Conservation (phyloP, 2,329 filamentous ascomycete genomes). For the Didymella pinodella region DNA sequence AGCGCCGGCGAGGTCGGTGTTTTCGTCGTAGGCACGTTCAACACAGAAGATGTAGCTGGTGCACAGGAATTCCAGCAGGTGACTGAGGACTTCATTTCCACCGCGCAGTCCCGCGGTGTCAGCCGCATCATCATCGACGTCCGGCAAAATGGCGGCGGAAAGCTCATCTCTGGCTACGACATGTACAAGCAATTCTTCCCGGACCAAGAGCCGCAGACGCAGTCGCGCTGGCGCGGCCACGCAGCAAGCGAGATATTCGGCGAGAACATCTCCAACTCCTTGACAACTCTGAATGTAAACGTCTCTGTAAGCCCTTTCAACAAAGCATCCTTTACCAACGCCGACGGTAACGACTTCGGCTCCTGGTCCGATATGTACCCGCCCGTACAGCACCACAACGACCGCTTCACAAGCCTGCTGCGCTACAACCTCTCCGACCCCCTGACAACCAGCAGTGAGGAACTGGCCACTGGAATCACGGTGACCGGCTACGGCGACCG, state of each 20-base stretch:
- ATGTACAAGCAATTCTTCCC: conserved; percentile 65
- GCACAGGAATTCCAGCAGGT: conserved; percentile 49
- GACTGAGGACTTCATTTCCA: conserved; percentile 56
- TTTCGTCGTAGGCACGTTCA: conserved; percentile 55
- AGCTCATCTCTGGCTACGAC: conserved; percentile 51
- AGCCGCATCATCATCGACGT: conserved; percentile 70
- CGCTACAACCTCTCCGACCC: conserved; percentile 53
- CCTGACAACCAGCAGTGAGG: conserved; percentile 41
- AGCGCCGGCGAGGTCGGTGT: conserved; percentile 56
- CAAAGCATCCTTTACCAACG: conserved; percentile 42
- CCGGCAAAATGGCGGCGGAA: conserved; percentile 67
- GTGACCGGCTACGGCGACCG: conserved; percentile 42
- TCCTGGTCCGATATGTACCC: conserved; percentile 51
- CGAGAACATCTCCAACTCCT: conserved; percentile 26
- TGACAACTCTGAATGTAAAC: conserved; percentile 30
- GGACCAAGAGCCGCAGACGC: conserved; percentile 52
- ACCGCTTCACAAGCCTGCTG: conserved; percentile 50
- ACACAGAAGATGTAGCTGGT: conserved; percentile 31
- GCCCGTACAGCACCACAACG: conserved; percentile 42
- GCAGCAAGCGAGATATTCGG: conserved; percentile 43
- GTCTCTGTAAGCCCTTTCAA: conserved; percentile 47
- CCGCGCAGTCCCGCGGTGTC: conserved; percentile 59
- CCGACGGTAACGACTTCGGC: conserved; percentile 38
- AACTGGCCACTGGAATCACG: conserved; percentile 37
- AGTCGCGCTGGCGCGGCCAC: conserved; percentile 57